phyloP scores from a whole-genome alignment of 1,284 basidiomycete species.

The Gomphus bonarii region DNA sequence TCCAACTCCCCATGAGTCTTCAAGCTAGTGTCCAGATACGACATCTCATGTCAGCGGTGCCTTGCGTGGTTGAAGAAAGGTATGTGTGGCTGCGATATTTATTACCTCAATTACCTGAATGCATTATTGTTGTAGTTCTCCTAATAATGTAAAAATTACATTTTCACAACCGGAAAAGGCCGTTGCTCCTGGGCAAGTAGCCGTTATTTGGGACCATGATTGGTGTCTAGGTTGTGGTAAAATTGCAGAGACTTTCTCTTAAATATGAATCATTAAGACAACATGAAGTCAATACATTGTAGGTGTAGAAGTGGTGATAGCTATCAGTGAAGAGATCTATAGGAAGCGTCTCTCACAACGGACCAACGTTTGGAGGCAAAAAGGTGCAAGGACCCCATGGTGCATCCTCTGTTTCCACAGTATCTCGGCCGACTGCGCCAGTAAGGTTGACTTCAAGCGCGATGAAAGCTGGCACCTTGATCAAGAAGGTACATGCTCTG shows the following conservation, averaged over 20 bases:
- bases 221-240: slow-evolving; percentile 82
- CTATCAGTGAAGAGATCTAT: neutral
- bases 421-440: neutral
- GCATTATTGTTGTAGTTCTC: neutral
- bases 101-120: neutral
- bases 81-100: slow-evolving; percentile 16
- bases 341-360: neutral
- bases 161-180: slow-evolving; percentile 56
- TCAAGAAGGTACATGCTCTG: neutral
- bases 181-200: slow-evolving; percentile 75
- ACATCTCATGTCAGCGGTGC: slow-evolving; percentile 54
- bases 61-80: slow-evolving; percentile 32
- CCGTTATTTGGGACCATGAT: slow-evolving; percentile 56
- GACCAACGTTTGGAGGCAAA: neutral
- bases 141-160: slow-evolving; percentile 27
- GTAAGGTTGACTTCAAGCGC: neutral
- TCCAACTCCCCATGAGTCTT: slow-evolving; percentile 35
- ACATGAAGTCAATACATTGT: neutral
- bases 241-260: slow-evolving; percentile 29
- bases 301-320: neutral
- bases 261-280: neutral
- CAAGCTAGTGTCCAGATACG: slow-evolving; percentile 55
- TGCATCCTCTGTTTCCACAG: neutral
- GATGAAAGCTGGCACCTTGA: neutral
- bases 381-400: neutral